Evolutionary conservation across 495 filamentous ascomycete species (phyloP).

Genomic region (Letharia lupina): DNA sequence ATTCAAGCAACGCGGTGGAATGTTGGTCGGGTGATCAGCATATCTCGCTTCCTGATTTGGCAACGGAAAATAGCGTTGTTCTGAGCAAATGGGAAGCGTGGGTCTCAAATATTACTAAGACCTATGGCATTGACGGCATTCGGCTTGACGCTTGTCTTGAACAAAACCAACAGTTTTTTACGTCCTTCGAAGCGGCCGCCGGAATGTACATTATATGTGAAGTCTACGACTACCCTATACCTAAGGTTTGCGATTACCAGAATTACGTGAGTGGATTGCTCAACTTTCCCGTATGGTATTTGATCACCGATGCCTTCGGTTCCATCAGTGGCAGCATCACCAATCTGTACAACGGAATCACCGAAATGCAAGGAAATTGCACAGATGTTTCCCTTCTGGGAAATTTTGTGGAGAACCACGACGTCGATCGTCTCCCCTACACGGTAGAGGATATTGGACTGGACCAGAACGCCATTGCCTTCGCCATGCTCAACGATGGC

Average conservation of each 20-base stretch:
- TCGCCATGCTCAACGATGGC: slow-evolving; percentile 61
- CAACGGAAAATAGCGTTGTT: background rate
- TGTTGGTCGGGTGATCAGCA: slow-evolving; percentile 47
- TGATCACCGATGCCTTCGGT: slow-evolving; percentile 53
- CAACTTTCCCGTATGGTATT: slow-evolving; percentile 66
- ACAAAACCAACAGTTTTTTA: slow-evolving; percentile 49
- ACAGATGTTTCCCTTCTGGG: slow-evolving; percentile 57
- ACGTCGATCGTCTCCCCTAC: slow-evolving; percentile 58
- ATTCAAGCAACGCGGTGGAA: slow-evolving; percentile 39
- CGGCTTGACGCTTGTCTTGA: slow-evolving; percentile 72
- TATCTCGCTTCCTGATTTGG: background rate
- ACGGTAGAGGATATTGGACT: slow-evolving; percentile 43
- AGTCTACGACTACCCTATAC: slow-evolving; percentile 53
- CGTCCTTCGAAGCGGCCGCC: background rate
- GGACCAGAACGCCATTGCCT: slow-evolving; percentile 61
- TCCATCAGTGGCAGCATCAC: slow-evolving; percentile 50
- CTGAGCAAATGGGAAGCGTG: slow-evolving; percentile 39
- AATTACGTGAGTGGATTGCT: slow-evolving; percentile 50
- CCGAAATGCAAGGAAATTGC: slow-evolving; percentile 47
- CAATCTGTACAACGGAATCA: slow-evolving; percentile 51
- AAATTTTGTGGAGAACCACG: slow-evolving; percentile 75
- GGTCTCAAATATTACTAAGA: slow-evolving; percentile 53
- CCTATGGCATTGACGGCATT: slow-evolving; percentile 71
- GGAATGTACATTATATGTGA: background rate
- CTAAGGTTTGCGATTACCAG: slow-evolving; percentile 59